These are phyloP conservation scores for Fraxinus floribunda DNA, from an alignment of 305 asterid species.

Conservation along the genomic window DNA sequence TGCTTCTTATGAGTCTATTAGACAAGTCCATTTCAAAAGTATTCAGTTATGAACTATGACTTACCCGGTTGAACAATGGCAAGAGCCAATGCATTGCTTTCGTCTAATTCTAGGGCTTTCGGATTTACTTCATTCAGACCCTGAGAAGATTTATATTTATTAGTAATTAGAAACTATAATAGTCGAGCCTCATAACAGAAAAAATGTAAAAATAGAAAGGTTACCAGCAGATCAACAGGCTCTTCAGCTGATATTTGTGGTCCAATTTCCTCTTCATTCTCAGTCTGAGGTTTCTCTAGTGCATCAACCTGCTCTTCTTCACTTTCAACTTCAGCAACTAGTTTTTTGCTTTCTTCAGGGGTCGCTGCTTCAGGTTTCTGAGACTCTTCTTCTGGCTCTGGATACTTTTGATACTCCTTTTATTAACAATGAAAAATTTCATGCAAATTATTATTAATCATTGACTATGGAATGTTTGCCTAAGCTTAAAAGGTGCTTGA, in stretches of 20 bases:
- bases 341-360: constrained; percentile 21
- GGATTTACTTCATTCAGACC: constrained; percentile 59
- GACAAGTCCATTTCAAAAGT: neutral
- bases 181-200: neutral
- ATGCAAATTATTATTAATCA: neutral
- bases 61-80: constrained; percentile 72
- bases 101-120: constrained; percentile 44
- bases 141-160: constrained; percentile 26
- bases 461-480: neutral
- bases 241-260: constrained; percentile 37
- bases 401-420: constrained; percentile 43
- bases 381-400: constrained; percentile 31
- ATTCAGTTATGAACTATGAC: neutral
- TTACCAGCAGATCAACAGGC: constrained; percentile 64
- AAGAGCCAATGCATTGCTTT: constrained; percentile 75
- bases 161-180: neutral
- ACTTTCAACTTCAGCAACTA: constrained; percentile 33
- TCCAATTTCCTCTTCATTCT: constrained; percentile 30
- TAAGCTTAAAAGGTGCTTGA: neutral
- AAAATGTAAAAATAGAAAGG: constrained; percentile 6
- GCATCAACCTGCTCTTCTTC: constrained; percentile 29
- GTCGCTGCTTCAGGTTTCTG: constrained; percentile 28
- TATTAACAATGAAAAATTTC: neutral
- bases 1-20: neutral
- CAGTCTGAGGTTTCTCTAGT: constrained; percentile 32